phyloP scores from a whole-genome alignment of 2,329 filamentous ascomycete genomes.

The Colletotrichum phormii region DNA sequence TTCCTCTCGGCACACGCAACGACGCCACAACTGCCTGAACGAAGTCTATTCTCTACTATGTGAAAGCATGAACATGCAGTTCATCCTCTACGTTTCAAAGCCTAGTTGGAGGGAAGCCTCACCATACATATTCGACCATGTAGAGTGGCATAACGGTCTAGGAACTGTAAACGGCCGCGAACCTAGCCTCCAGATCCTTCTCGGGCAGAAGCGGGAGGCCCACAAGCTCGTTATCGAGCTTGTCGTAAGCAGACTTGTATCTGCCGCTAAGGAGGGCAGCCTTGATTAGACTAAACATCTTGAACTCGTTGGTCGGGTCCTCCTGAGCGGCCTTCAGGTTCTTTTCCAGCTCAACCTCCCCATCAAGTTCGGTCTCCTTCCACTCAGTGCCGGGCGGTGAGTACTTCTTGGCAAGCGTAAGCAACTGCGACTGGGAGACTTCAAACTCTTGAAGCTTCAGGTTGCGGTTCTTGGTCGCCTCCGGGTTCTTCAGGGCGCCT shows the following conservation, averaged over 20 bases:
- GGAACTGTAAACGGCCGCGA: constrained; percentile 8
- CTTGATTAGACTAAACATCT: not conserved
- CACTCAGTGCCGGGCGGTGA: constrained; percentile 24
- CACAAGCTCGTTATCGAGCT: constrained; percentile 21
- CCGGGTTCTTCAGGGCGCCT: constrained; percentile 56
- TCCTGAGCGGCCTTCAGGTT: not conserved
- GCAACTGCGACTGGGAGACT: constrained; percentile 62
- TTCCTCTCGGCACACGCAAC: too few relatives aligned
- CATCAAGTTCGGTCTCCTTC: constrained; percentile 14
- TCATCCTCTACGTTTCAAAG: not conserved
- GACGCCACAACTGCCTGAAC: too few relatives aligned
- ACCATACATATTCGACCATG: too few relatives aligned
- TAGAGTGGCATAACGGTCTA: not conserved
- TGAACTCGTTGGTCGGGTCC: constrained; percentile 1
- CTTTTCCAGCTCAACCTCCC: not conserved
- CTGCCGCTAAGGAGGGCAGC: not conserved
- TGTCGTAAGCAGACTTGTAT: not conserved
- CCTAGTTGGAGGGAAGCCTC: too few relatives aligned
- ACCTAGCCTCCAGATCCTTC: constrained; percentile 23
- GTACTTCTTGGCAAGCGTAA: constrained; percentile 46
- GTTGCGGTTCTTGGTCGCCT: constrained; percentile 63
- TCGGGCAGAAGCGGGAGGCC: constrained; percentile 12
- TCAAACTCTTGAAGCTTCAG: constrained; percentile 63
- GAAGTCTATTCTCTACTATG: too few relatives aligned
- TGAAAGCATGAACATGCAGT: not conserved